Percentiles rank a stretch among this genome's conserved stretches.
Conservation (phyloP, 1,284 basidiomycete genomes). For the Apiotrichum sp. region DNA sequence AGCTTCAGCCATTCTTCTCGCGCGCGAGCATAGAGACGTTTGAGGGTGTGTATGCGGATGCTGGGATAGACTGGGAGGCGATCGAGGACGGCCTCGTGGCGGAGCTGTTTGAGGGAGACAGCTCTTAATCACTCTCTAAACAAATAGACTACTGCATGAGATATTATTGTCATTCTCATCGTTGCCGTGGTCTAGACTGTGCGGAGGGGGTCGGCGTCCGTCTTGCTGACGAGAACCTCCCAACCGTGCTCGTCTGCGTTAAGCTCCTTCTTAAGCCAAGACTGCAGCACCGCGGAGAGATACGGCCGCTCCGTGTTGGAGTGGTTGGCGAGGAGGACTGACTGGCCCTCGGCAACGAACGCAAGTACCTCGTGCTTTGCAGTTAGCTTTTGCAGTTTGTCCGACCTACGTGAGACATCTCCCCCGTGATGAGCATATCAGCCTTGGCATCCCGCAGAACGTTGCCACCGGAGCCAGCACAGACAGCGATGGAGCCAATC, state of each 20-base stretch:
- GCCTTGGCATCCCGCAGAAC: slow-evolving; percentile 63
- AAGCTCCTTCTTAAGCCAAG: slow-evolving; percentile 57
- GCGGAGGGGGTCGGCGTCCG: slow-evolving; percentile 18
- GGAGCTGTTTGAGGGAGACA: slow-evolving; percentile 71
- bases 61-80: slow-evolving; percentile 70
- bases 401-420: slow-evolving; percentile 75
- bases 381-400: slow-evolving; percentile 32
- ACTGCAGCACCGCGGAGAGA: slow-evolving; percentile 59
- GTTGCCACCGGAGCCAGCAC: slow-evolving; percentile 65
- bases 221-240: slow-evolving; percentile 14
- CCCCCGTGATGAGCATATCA: slow-evolving; percentile 83
- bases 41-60: slow-evolving; percentile 75
- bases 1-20: slow-evolving; percentile 80
- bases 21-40: slow-evolving; percentile 80
- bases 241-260: slow-evolving; percentile 18
- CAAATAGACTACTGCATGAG: background rate
- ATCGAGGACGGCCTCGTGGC: slow-evolving; percentile 71
- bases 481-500: slow-evolving; percentile 60
- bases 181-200: slow-evolving; percentile 48
- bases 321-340: slow-evolving; percentile 77
- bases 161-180: slow-evolving; percentile 53
- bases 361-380: slow-evolving; percentile 74
- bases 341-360: slow-evolving; percentile 61
- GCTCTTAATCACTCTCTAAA: slow-evolving; percentile 53
- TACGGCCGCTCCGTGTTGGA: slow-evolving; percentile 86